phyloP scores from a whole-genome alignment of 257 asterid genomes.

The Salvia splendens region DNA sequence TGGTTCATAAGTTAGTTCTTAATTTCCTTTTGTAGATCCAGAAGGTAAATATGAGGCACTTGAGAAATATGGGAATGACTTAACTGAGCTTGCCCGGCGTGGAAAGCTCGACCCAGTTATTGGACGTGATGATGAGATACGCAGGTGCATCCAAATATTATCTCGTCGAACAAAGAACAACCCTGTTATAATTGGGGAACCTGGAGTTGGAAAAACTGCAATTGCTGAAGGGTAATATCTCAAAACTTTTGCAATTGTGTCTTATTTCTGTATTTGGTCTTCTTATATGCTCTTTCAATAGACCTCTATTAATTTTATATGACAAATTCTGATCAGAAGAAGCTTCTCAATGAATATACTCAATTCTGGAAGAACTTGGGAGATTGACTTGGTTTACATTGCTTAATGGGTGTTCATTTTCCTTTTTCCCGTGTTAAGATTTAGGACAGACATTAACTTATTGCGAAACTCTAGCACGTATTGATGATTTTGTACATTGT shows the following conservation, averaged over 20 bases:
- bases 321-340: constrained; percentile 16
- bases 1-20: background rate
- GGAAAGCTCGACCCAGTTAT: constrained; percentile 98
- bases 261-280: constrained; percentile 16
- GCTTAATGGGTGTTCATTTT: constrained; percentile 3
- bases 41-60: constrained; percentile 93
- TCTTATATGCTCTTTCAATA: background rate
- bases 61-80: constrained; percentile 91
- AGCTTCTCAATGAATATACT: background rate
- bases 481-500: constrained; percentile 1
- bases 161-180: constrained; percentile 93
- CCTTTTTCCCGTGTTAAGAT: constrained; percentile 1
- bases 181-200: constrained; percentile 98
- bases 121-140: constrained; percentile 97
- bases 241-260: constrained; percentile 15
- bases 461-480: background rate
- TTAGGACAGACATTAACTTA: background rate
- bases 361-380: constrained; percentile 5
- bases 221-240: constrained; percentile 91
- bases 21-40: constrained; percentile 50
- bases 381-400: background rate
- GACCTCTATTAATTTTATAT: background rate
- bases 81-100: constrained; percentile 93
- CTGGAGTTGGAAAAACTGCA: constrained; percentile 99
- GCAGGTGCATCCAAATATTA: constrained; percentile 91